Base-by-base conservation (phyloP, 116 monocot species). In the Trichopus zeylanicus region DNA sequence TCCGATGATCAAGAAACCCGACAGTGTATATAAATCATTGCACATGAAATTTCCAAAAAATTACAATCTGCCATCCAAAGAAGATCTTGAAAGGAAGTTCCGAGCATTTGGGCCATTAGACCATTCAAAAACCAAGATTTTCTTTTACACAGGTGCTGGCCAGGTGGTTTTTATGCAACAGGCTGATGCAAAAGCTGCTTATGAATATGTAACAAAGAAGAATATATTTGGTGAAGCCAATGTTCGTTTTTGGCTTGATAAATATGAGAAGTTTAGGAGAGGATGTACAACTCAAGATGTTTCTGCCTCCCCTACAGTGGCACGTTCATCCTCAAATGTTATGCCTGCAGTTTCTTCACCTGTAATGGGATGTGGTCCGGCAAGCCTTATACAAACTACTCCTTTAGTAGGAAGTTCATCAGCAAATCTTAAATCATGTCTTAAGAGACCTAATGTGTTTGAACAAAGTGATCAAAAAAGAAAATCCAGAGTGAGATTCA, bases 41-140 rank as follows among this genome's bases (percentile, higher is more conserved):
- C 63, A 72, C 46, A 81, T 81, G 76, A 81, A 81, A 31, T 81
- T 81, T 26, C 81, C 81, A 1, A 76, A 56, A 28, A 69, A 68
- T 57, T 67, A 64, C 33, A 61, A 30, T 30, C 42, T 81, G 46
- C 81, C 81, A 37, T 69, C 81, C 1, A 72, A 61, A 46, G 72
- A 71, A 57, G 51, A 68, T 12, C 55, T 81, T 16, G 72, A 61
- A 35, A 76, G 69, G 56, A 81, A 61, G 22, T 81, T 81, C 33
- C 7, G 33, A 27, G 33, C 56, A 23, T 81, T 81, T 62, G 81
- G 81, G 1, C 72, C 65, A 38, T 51, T 76, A 31, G 76, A 81
- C 31, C 32, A 21, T 35, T 60, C 72, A 23, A 81, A 53, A 76
- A 81, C 81, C 29, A 77, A 47, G 59, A 26, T 78, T 29, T 81